Evolutionary conservation across 352 stramenopile species (phyloP), one percentile per base, ranked within the genome.

Genomic region (Phytophthora melonis): DNA sequence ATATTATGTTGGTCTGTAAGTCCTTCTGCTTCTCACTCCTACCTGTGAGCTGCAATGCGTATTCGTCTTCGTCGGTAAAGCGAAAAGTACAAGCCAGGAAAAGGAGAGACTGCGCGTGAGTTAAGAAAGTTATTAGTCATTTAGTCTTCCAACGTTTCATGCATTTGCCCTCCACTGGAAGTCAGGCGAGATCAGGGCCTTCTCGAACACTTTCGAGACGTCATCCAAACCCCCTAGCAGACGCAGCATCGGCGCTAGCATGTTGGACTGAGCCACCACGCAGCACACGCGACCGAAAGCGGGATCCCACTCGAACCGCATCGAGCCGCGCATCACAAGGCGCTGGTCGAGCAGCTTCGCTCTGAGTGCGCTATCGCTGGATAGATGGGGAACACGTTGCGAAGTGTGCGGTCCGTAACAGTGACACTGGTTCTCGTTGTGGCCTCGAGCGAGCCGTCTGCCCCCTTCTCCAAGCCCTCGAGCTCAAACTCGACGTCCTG

Each of bases 301-400:
- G 39, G 39, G 39, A 53, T 53, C 45, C 45, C 45, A 53, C 19
- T 53, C 45, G 19, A 53, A 53, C 8, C 45, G 45, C 18, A 53
- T 23, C 18, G 18, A 25, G 18, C 45, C 45, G 18, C 19, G 7
- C 45, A 53, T 53, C 3, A 25, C n/a, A 8, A 53, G 5, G 18
- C 19, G 45, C n/a, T 53, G 45, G 45, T 53, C 19, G 7, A 53
- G 45, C 16, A 53, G 5, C 45, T 53, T 53, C n/a, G 39, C 39
- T 45, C 13, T 45, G 39, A 45, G 39, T 18, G 39, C 16, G 18
- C 19, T 14, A 25, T 23, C 18, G 45, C 19, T 53, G 45, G 18
- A 25, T 11, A 53, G 45, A 14, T 53, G 45, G 6, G 45, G 18
- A 53, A 53, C 7, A 53, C 45, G 19, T 53, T 53, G 45, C 45